These are phyloP conservation scores for Eucalyptus erythrocorys DNA, from an alignment of 345 rosid genomes.

Conservation along the genomic window DNA sequence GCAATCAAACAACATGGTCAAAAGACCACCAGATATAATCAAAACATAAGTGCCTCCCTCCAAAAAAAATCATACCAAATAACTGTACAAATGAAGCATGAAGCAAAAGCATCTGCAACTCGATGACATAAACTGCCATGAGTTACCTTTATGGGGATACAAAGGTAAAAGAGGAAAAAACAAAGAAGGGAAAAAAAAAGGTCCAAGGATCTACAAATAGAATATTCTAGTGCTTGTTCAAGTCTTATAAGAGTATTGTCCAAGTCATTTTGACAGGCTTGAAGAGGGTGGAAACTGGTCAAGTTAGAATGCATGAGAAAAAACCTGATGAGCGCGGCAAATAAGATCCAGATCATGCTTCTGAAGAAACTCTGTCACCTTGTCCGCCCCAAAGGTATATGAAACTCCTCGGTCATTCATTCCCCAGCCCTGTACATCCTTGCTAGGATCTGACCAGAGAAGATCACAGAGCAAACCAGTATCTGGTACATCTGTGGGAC, in stretches of 20 bases:
- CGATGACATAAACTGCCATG: neutral
- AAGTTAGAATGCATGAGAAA: neutral
- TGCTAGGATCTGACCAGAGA: conserved; percentile 84
- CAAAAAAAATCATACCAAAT: neutral
- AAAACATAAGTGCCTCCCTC: neutral
- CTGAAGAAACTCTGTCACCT: conserved; percentile 61
- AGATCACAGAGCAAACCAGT: conserved; percentile 80
- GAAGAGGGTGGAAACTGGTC: neutral
- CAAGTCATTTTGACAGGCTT: neutral
- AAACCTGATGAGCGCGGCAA: conserved; percentile 95
- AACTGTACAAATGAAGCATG: neutral
- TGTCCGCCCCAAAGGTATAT: conserved; percentile 48
- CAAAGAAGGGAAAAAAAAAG: neutral
- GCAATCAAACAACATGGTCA: neutral
- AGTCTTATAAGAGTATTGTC: neutral
- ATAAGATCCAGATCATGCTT: conserved; percentile 75
- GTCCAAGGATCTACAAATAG: neutral
- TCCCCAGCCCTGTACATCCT: conserved; percentile 68
- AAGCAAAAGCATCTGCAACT: neutral
- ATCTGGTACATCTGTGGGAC: conserved; percentile 75
- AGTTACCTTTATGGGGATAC: neutral
- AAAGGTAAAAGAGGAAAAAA: neutral
- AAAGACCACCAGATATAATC: neutral
- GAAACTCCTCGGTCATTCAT: conserved; percentile 90
- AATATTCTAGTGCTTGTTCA: neutral